Base-by-base conservation (phyloP, 805 yeast genomes). In the Lipomyces mesembrius region DNA sequence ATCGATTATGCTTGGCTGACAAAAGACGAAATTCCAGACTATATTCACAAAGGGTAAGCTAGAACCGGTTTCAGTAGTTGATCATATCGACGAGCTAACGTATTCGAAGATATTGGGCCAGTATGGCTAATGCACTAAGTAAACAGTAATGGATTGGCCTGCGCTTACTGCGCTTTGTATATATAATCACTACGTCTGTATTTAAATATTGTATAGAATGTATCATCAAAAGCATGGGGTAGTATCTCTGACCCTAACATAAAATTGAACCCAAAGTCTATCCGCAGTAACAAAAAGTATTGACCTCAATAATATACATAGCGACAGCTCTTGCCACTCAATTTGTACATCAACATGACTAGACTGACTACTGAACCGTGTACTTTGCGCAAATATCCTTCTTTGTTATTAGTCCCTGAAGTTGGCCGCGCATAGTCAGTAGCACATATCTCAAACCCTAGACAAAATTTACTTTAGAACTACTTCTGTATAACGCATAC, bases 1-100 rank as follows among this genome's bases (percentile, higher is more conserved):
- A 71, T 79, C 59, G 88, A 88, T 63, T 91, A 80, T 79, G 87
- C 88, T 73, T 94, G 99, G 99, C 82, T 92, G 73, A 85, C 91
- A 37, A 90, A 87, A 75, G 91, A 89, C 59, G 99, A 94, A 79
- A 81, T 92, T 63, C 77, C 81, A 69, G 81, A 83, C 25, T 78
- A 80, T 63, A 87, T 90, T 64, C 80, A 80, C 55, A 71, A 76
- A 32, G 82, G 80, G 49, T 92, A 91, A 34, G 64, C 27, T 14
- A 17, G 17, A 52, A 9, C 55, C 11, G 53, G 14, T 29, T 2
- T 20, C 55, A 43, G 29, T 14, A 17, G 1, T 7, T 43, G 8
- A 17, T 29, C 9, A 29, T 22, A 14, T 53, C 35, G 20, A 25
- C n/a, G 17, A 7, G 20, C 35, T 32, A n/a, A 32, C 12, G 6